Evolutionary conservation across 2,329 filamentous ascomycete species (phyloP).

Genomic region (Sporothrix mexicana): DNA sequence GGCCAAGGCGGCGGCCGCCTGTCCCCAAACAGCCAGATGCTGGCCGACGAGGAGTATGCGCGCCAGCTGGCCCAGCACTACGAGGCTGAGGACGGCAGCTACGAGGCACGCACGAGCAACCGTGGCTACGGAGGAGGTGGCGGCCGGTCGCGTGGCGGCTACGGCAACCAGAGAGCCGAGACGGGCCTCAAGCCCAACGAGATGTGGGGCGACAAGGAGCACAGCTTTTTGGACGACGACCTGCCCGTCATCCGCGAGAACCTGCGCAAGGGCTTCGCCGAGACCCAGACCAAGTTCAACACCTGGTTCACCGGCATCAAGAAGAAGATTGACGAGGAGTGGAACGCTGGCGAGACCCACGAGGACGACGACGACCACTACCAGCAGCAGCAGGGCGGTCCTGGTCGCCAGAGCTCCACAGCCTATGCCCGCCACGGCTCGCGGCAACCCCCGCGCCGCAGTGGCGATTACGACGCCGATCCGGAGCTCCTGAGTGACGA

Average conservation of each 20-base stretch:
- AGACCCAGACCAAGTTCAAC: constrained; percentile 93
- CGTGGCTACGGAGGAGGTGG: constrained; percentile 46
- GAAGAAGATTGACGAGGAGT: constrained; percentile 92
- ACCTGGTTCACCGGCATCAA: constrained; percentile 89
- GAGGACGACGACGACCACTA: constrained; percentile 38
- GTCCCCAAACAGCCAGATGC: constrained; percentile 76
- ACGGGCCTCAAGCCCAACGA: constrained; percentile 62
- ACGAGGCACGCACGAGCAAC: constrained; percentile 60
- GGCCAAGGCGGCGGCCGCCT: constrained; percentile 74
- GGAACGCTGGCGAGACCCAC: constrained; percentile 71
- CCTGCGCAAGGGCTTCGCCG: constrained; percentile 89
- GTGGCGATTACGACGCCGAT: constrained; percentile 94
- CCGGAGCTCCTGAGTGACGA: constrained; percentile 89
- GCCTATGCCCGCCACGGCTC: constrained; percentile 50
- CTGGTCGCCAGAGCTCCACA: constrained; percentile 6
- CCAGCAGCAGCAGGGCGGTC: constrained; percentile 35
- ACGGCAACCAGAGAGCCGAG: neutral
- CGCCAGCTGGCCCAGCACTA: constrained; percentile 91
- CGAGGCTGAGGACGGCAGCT: constrained; percentile 63
- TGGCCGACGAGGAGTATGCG: constrained; percentile 89
- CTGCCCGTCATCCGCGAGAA: constrained; percentile 92
- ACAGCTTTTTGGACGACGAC: constrained; percentile 95
- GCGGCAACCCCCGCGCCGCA: constrained; percentile 62
- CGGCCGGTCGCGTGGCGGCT: constrained; percentile 12
- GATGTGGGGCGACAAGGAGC: constrained; percentile 71